Percentiles rank a stretch among this genome's conserved stretches.
Evolutionary conservation across 2,329 filamentous ascomycete genomes (phyloP).

Genomic region (Monosporascus sp.): DNA sequence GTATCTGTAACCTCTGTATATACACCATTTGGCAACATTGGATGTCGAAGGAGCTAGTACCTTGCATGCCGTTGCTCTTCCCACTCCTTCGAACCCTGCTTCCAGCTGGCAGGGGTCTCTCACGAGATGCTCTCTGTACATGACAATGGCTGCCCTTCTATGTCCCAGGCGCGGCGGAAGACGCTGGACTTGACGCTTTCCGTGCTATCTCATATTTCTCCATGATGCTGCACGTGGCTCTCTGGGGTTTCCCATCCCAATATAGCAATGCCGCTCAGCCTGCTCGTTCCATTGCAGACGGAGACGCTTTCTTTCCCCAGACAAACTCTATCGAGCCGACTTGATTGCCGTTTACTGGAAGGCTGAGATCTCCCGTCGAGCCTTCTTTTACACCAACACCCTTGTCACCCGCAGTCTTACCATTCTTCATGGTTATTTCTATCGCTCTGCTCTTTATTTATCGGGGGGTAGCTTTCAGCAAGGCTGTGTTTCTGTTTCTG

Average conservation of each 20-base stretch:
- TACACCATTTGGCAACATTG: neutral
- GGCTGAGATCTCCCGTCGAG: slow-evolving; percentile 31
- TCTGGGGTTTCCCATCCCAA: slow-evolving; percentile 30
- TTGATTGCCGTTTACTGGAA: slow-evolving; percentile 27
- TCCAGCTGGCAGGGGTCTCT: neutral
- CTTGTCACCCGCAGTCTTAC: slow-evolving; percentile 22
- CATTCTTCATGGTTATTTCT: slow-evolving; percentile 21
- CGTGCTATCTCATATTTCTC: slow-evolving; percentile 19
- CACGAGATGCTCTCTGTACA: slow-evolving; percentile 6
- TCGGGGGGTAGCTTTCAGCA: slow-evolving; percentile 13
- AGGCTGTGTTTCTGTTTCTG: slow-evolving; percentile 31
- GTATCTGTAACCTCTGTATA: neutral
- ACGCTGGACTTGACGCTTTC: slow-evolving; percentile 11
- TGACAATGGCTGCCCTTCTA: slow-evolving; percentile 9
- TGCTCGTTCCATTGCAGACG: slow-evolving; percentile 31
- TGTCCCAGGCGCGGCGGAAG: slow-evolving; percentile 11
- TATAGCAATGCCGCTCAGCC: slow-evolving; percentile 36
- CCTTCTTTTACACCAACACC: slow-evolving; percentile 25
- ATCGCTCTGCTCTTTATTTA: slow-evolving; percentile 26
- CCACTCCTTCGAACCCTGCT: neutral
- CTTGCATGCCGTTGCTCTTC: neutral
- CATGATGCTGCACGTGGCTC: slow-evolving; percentile 20
- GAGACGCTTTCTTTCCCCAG: slow-evolving; percentile 26
- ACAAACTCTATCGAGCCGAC: slow-evolving; percentile 23
- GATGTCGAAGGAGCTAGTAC: neutral